Percentiles rank a stretch among this genome's conserved stretches.
Conservation (phyloP, 179 eudicot species). For the Sideroxylon spinosum region DNA sequence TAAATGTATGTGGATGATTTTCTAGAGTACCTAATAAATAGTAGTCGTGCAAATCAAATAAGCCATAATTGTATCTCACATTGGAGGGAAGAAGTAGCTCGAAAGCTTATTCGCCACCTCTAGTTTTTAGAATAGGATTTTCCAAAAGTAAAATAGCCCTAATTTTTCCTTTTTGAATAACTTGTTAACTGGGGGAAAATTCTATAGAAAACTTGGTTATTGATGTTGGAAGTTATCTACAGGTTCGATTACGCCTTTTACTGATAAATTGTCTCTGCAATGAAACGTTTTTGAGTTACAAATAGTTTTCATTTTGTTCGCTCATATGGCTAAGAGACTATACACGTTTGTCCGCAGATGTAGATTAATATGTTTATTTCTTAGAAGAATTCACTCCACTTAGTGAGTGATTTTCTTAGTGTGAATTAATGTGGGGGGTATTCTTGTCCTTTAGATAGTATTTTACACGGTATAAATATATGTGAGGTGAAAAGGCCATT, state of each 20-base stretch:
- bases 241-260: neutral
- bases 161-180: neutral
- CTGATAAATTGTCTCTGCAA: neutral
- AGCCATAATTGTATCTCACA: constrained; percentile 4
- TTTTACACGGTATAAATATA: no score
- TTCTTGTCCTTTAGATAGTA: no score
- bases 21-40: neutral
- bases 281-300: neutral
- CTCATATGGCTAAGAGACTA: neutral
- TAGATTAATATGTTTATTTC: neutral
- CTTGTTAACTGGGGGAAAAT: neutral
- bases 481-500: no score
- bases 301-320: neutral
- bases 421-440: no score
- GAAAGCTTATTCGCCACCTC: neutral
- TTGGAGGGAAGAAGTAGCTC: neutral
- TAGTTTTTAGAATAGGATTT: neutral
- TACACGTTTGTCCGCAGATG: neutral
- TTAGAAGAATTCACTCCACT: constrained; percentile 1
- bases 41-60: neutral
- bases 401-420: no score
- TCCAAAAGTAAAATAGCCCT: neutral
- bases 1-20: neutral
- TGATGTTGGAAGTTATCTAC: constrained; percentile 5
- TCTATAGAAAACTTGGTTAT: neutral